These are phyloP conservation scores for Xylaria bambusicola DNA, from an alignment of 495 filamentous ascomycete genomes.

Conservation along the genomic window DNA sequence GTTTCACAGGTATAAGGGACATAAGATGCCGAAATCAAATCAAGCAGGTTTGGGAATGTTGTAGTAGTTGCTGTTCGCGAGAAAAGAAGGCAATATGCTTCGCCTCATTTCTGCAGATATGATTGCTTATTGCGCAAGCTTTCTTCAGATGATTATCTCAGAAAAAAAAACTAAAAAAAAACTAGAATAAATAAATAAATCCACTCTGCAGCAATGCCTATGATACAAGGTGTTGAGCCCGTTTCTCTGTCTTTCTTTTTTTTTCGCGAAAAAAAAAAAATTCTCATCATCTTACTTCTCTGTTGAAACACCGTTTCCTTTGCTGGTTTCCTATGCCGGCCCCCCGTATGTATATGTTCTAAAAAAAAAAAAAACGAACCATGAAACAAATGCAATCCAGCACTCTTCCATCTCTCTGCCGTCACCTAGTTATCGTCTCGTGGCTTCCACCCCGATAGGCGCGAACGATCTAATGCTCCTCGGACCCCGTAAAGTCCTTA, in stretches of 20 bases:
- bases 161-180: too few relatives aligned
- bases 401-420: background rate
- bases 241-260: too few relatives aligned
- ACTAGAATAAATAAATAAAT: slow-evolving; percentile 19
- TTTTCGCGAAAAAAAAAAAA: too few relatives aligned
- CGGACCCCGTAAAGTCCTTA: slow-evolving; percentile 59
- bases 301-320: slow-evolving; percentile 22
- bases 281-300: slow-evolving; percentile 24
- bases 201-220: slow-evolving; percentile 25
- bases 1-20: too few relatives aligned
- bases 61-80: too few relatives aligned
- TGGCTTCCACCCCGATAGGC: too few relatives aligned
- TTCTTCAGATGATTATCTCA: background rate
- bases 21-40: too few relatives aligned
- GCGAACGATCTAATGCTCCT: slow-evolving; percentile 28
- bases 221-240: slow-evolving; percentile 43
- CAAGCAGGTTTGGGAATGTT: too few relatives aligned
- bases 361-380: background rate
- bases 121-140: background rate
- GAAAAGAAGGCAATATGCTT: background rate
- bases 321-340: slow-evolving; percentile 15
- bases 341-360: background rate
- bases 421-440: background rate
- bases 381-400: slow-evolving; percentile 4
- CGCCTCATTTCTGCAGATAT: slow-evolving; percentile 26